Evolutionary conservation across 2,329 filamentous ascomycete species (phyloP), one percentile per base, ranked within the genome.

Genomic region (Phialophora verrucosa): DNA sequence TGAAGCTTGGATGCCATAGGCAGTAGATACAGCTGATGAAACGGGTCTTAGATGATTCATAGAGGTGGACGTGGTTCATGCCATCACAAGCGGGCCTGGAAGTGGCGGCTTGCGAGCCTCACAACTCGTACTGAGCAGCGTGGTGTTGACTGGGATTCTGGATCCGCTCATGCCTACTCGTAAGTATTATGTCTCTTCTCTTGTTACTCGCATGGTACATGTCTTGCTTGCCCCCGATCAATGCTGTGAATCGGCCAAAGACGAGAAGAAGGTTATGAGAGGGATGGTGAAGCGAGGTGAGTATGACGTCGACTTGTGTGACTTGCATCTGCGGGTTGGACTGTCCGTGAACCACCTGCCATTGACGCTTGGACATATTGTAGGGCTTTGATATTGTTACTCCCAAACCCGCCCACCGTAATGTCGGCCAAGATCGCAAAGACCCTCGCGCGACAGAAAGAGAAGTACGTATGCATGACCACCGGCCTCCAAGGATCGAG

Each of bases 371-470:
- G 20, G 49, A 27, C 49, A 51, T 11, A 7, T 51, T 51, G 17
- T 8, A 25, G 10, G 23, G 14, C 49, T 11, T 29, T 17, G 20
- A 51, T 29, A 23, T 14, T 23, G 49, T 27, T 27, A 11, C 20
- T 27, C 25, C 14, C 49, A 23, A 12, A 12, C 10, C 25, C 4
- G 20, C 49, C 49, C 32, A n/a, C 60, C 50, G 63, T 27, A 35
- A 82, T 82, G 78, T 76, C 76, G 32, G 72, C 82, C 61, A 88
- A 88, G 73, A 90, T 91, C 64, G 87, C 90, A 68, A 91, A 90
- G 79, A 90, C 89, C 53, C 88, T 91, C 73, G 86, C 87, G 68
- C 85, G 89, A 63, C 89, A 97, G 78, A 91, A 94, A 81, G 84
- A 91, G 79, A 94, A 88, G 89, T 90, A 81, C 69, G 74, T 71